A percentile compares a stretch with the other conserved stretches of the same genome.
These are phyloP conservation scores for Cylindrotheca fusiformis DNA, from an alignment of 108 stramenopile genomes.

Conservation along the genomic window DNA sequence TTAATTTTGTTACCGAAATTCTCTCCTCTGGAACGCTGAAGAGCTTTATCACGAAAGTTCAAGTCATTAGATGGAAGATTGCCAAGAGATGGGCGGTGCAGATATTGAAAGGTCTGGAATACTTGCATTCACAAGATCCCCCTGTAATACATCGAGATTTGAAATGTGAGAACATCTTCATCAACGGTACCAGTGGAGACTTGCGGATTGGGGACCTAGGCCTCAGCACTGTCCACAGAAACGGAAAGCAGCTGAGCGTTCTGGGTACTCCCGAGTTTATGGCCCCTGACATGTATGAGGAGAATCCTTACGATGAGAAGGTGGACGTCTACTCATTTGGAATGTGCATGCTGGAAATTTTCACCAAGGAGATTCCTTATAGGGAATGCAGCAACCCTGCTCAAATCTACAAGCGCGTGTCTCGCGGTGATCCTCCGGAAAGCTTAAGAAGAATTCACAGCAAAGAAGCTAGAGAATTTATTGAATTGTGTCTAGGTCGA, in stretches of 20 bases:
- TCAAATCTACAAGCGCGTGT: constrained; percentile 96
- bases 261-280: constrained; percentile 99
- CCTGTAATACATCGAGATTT: constrained; percentile 99
- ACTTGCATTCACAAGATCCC: constrained; percentile 96
- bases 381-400: constrained; percentile 91
- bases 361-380: constrained; percentile 95
- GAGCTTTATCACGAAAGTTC: constrained; percentile 92
- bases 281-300: constrained; percentile 99
- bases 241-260: constrained; percentile 83
- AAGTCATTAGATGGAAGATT: constrained; percentile 95
- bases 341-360: constrained; percentile 97
- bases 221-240: constrained; percentile 87
- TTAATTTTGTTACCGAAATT: constrained; percentile 97
- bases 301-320: constrained; percentile 92
- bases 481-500: constrained; percentile 78
- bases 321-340: constrained; percentile 99
- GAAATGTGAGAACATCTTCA: constrained; percentile 95
- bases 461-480: constrained; percentile 81
- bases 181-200: constrained; percentile 96
- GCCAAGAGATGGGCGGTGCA: constrained; percentile 95
- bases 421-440: constrained; percentile 79
- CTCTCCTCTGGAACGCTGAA: constrained; percentile 91
- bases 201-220: constrained; percentile 97
- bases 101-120: constrained; percentile 93
- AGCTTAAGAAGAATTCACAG: constrained; percentile 76